Conservation (phyloP, 2,329 filamentous ascomycete genomes). For the Colletotrichum lini region DNA sequence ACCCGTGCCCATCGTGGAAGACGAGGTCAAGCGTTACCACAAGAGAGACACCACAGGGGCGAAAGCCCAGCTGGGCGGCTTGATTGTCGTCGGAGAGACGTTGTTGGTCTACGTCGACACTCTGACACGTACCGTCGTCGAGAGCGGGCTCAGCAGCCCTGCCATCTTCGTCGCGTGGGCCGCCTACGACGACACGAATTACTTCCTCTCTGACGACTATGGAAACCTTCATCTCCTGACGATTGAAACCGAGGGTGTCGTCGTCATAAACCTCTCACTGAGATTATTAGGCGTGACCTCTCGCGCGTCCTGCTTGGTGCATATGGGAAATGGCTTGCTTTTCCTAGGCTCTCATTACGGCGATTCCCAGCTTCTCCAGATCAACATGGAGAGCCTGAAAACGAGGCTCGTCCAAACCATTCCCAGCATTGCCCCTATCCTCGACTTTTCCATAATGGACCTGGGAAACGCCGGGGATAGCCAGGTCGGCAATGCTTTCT, state of each 20-base stretch:
- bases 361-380: constrained; percentile 85
- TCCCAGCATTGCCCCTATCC: constrained; percentile 88
- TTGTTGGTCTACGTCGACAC: constrained; percentile 89
- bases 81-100: constrained; percentile 84
- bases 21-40: constrained; percentile 72
- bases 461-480: constrained; percentile 88
- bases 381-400: constrained; percentile 59
- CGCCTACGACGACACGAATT: constrained; percentile 83
- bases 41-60: constrained; percentile 67
- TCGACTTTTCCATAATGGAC: constrained; percentile 97
- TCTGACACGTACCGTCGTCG: constrained; percentile 76
- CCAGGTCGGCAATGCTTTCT: constrained; percentile 87
- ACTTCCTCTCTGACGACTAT: constrained; percentile 93
- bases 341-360: constrained; percentile 95
- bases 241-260: constrained; percentile 75
- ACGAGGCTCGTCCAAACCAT: constrained; percentile 82
- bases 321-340: constrained; percentile 79
- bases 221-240: constrained; percentile 89
- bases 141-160: constrained; percentile 77
- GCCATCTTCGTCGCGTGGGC: constrained; percentile 95
- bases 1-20: constrained; percentile 69
- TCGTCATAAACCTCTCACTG: constrained; percentile 81
- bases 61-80: constrained; percentile 75
- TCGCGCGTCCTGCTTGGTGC: constrained; percentile 83
- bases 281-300: constrained; percentile 76